Base-by-base conservation (phyloP, 805 yeast genomes). In the Candida peoriensis region DNA sequence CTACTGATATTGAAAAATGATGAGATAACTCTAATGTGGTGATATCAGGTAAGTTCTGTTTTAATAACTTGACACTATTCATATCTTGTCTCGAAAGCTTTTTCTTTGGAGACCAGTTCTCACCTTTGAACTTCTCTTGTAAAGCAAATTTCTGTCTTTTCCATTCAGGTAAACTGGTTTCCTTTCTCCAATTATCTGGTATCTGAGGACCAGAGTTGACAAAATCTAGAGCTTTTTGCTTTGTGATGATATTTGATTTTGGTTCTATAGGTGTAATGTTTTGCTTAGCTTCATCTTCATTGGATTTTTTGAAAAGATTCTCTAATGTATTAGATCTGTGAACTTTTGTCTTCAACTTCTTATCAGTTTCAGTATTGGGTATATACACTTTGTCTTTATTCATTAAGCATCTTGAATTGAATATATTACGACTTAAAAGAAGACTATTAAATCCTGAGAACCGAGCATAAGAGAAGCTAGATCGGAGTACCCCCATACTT, bases 1-100 rank as follows among this genome's bases (percentile, higher is more conserved):
- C 94, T 1, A 94, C 90, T 1, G 93, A 81, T 5, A 86, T 69
- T 32, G 71, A 64, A 58, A 81, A 88, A 50, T 70, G 71, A 21
- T 70, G 63, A 0, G 87, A 81, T 6, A 89, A 54, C 28, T 76
- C 80, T 3, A 63, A 61, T 3, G 80, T 69, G 4, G 71, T 73
- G 34, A 83, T 43, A n/a, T 72, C 66, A 0, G 96, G 96, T 42
- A 63, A 50, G 20, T 69, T 62, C 11, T 57, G 58, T 46, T 76
- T 81, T 30, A 87, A 47, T 5, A 64, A 54, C 36, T 83, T 61
- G 4, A 89, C 67, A 36, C 76, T 76, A 14, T 72, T 75, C 71
- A 87, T 84, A 8, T 81, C 74, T 30, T 72, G 78, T 33, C 93
- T 64, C 8, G 86, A 76, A 6, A 89, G 55, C 48, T 69, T 78